Evolutionary conservation across 2,329 filamentous ascomycete genomes (phyloP), one percentile per base, ranked within the genome.

Genomic region (Ceratocystiopsis brevicomis): DNA sequence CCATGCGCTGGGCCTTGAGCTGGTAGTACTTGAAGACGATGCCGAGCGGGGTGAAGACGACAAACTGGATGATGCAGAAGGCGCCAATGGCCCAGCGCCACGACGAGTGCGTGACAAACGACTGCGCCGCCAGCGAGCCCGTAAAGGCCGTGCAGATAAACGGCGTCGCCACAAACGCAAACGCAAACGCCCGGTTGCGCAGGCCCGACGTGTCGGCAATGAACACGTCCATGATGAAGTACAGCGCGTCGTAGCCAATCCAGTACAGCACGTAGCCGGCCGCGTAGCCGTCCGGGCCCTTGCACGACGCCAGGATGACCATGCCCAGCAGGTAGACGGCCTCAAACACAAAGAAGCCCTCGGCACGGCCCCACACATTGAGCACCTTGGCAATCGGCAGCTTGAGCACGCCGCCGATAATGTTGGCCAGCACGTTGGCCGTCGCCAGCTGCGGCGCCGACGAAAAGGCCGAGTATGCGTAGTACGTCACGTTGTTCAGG

Each of bases 81-180:
- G 71, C 65, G 40, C 77, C 78, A 49, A 77, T 77, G 5, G 69
- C 77, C 79, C 78, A 83, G 44, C 76, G 66, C 70, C 72, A 82
- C 40, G 68, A 71, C 5, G 66, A 59, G n/a, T 66, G 58, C 9
- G 56, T 47, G 17, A 72, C 59, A 42, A 78, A 67, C 1, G 60
- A 57, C 12, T 71, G 60, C 0, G 69, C 68, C 41, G 77, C 68
- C 21, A 66, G 69, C 0, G 73, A 68, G 4, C 73, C 71, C n/a
- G 73, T 66, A 62, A 73, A 82, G 6, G 76, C 72, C 0, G 75
- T 78, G 44, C 74, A 65, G 47, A 83, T 68, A 53, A 76, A 79
- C 1, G 78, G 78, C 2, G 78, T 72, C 16, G 69, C 66, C 15
- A 74, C 73, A 48, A 81, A 68, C 1, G 75, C 70, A 16, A 75